Percentiles rank a stretch among this genome's conserved stretches.
Evolutionary conservation across 352 stramenopile genomes (phyloP).

Genomic region (Pythium periplocum): DNA sequence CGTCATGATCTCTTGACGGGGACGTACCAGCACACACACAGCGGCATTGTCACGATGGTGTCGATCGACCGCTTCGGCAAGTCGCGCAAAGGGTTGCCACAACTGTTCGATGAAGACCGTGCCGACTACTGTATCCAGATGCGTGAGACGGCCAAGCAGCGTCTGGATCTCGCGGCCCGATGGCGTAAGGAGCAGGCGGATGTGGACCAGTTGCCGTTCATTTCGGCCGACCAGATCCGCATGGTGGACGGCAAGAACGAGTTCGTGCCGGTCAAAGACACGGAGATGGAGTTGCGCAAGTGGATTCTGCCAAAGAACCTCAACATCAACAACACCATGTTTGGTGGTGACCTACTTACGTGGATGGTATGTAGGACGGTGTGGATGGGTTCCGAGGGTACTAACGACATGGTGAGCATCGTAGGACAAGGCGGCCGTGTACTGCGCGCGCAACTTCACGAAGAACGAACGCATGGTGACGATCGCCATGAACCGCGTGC

Average conservation of each 20-base stretch:
- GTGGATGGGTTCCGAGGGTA: background rate
- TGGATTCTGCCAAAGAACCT: constrained; percentile 66
- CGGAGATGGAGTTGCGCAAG: constrained; percentile 63
- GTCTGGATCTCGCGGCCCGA: constrained; percentile 15
- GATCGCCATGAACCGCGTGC: constrained; percentile 68
- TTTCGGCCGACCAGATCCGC: constrained; percentile 17
- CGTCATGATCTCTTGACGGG: constrained; percentile 18
- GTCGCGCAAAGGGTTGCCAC: constrained; percentile 21
- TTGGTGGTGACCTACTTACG: constrained; percentile 52
- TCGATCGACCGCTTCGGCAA: constrained; percentile 24
- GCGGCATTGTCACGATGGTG: constrained; percentile 31
- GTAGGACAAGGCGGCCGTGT: constrained; percentile 55
- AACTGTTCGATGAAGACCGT: constrained; percentile 15
- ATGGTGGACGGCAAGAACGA: constrained; percentile 12
- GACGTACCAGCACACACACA: constrained; percentile 28
- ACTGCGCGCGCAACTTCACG: constrained; percentile 66
- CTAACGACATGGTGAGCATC: background rate
- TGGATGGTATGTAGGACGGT: constrained; percentile 37
- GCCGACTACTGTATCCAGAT: constrained; percentile 11
- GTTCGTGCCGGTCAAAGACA: constrained; percentile 38
- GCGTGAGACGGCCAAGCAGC: constrained; percentile 18
- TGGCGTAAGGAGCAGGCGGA: constrained; percentile 27
- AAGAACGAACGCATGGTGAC: constrained; percentile 77
- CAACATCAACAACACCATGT: constrained; percentile 69
- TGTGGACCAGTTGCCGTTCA: constrained; percentile 17